A percentile compares a stretch with the other conserved stretches of the same genome.
phyloP scores from a whole-genome alignment of 2,329 filamentous ascomycete species.

The Cercospora sp. region DNA sequence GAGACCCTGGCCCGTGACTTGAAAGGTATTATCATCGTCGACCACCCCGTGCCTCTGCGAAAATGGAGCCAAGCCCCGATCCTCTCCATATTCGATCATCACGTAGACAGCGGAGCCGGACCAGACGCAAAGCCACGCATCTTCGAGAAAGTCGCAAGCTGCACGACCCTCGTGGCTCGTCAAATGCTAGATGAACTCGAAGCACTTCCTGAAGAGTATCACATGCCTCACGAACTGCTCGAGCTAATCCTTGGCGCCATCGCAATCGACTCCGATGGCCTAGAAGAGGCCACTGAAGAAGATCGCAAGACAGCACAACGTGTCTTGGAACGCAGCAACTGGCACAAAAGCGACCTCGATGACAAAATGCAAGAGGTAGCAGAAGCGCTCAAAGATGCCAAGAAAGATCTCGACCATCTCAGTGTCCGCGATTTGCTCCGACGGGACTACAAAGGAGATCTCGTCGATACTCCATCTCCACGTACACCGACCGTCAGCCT shows the following conservation, averaged over 20 bases:
- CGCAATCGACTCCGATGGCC: constrained; percentile 49
- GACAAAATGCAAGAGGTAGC: constrained; percentile 47
- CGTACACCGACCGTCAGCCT: constrained; percentile 50
- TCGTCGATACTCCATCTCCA: constrained; percentile 50
- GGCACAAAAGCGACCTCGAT: constrained; percentile 42
- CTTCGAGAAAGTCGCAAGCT: constrained; percentile 48
- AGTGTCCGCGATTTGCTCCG: constrained; percentile 48
- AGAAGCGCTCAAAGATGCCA: constrained; percentile 43
- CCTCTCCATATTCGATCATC: constrained; percentile 51
- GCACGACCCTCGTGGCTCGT: constrained; percentile 49
- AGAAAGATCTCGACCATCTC: constrained; percentile 47
- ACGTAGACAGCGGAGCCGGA: constrained; percentile 46
- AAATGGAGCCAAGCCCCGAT: constrained; percentile 49
- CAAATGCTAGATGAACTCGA: constrained; percentile 52
- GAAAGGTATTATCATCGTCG: constrained; percentile 50
- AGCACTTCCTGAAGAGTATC: constrained; percentile 47
- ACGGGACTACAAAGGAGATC: constrained; percentile 51
- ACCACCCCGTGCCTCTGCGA: constrained; percentile 46
- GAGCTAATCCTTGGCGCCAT: constrained; percentile 51
- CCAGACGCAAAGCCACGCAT: constrained; percentile 47
- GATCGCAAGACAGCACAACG: constrained; percentile 44
- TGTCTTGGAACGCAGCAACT: constrained; percentile 46
- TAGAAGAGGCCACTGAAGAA: constrained; percentile 42
- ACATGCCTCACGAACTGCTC: constrained; percentile 52
- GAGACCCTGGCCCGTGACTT: constrained; percentile 47